Evolutionary conservation across 805 yeast genomes (phyloP).

Genomic region (Candida tallmaniae): DNA sequence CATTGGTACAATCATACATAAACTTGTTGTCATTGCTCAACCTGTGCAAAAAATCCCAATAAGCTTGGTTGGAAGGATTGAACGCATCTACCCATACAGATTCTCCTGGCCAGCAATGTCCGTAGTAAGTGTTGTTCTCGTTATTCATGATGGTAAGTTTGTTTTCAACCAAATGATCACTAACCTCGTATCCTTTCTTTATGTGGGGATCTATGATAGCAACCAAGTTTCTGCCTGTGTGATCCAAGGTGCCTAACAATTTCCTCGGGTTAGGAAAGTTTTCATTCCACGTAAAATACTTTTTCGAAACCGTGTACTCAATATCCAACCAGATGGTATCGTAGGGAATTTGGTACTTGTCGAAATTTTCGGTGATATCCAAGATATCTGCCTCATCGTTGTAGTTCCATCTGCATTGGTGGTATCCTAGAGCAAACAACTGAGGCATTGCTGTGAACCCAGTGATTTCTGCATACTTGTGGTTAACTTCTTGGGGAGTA

Average conservation of each 20-base stretch:
- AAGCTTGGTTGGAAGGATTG: constrained; percentile 52
- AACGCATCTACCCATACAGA: constrained; percentile 90
- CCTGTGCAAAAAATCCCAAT: constrained; percentile 57
- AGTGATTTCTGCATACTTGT: constrained; percentile 61
- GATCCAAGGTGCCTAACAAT: constrained; percentile 62
- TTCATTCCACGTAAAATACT: constrained; percentile 88
- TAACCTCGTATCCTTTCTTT: constrained; percentile 64
- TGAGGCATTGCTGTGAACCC: constrained; percentile 76
- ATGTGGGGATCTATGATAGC: constrained; percentile 90
- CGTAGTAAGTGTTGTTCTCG: constrained; percentile 53
- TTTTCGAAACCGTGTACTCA: constrained; percentile 82
- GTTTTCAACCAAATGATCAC: constrained; percentile 44
- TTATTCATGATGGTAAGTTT: constrained; percentile 45
- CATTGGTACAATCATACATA: constrained; percentile 51
- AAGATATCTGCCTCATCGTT: constrained; percentile 82
- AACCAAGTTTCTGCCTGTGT: constrained; percentile 75
- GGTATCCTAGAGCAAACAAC: constrained; percentile 79
- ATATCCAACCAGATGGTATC: constrained; percentile 94
- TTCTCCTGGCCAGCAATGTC: constrained; percentile 98
- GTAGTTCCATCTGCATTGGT: constrained; percentile 97
- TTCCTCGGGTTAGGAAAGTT: constrained; percentile 71
- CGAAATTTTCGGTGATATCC: constrained; percentile 66
- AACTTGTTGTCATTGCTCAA: constrained; percentile 31
- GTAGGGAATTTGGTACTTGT: constrained; percentile 69
- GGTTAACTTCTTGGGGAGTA: constrained; percentile 51